These are phyloP conservation scores for Lycium ferocissimum DNA, from an alignment of 257 asterid species.

Conservation along the genomic window DNA sequence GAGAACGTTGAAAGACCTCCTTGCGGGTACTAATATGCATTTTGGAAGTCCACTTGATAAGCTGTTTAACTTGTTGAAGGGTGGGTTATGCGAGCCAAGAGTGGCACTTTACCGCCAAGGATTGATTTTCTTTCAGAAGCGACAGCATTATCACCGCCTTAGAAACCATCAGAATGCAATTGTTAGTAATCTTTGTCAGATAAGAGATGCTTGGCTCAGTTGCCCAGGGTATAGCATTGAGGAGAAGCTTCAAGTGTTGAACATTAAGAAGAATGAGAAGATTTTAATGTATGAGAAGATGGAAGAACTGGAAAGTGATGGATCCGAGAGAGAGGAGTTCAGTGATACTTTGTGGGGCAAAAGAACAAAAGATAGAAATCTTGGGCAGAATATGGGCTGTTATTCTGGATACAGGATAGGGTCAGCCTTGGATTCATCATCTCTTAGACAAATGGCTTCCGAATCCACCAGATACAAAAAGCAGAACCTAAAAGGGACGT, in stretches of 20 bases:
- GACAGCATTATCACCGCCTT: conserved; percentile 80
- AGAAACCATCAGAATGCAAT: conserved; percentile 77
- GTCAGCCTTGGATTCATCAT: conserved; percentile 52
- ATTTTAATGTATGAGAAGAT: conserved; percentile 93
- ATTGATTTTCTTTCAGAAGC: conserved; percentile 74
- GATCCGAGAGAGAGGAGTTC: conserved; percentile 84
- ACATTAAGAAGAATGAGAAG: conserved; percentile 87
- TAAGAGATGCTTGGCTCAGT: conserved; percentile 90
- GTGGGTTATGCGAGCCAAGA: conserved; percentile 95
- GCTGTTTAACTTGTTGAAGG: conserved; percentile 88
- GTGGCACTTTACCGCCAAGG: conserved; percentile 98
- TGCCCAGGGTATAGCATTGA: conserved; percentile 90
- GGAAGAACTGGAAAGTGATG: conserved; percentile 79
- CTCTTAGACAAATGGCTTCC: conserved; percentile 50
- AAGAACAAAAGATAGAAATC: conserved; percentile 67
- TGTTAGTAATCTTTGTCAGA: conserved; percentile 85
- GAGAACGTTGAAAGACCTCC: conserved; percentile 76
- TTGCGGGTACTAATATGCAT: conserved; percentile 77
- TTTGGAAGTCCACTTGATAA: conserved; percentile 80
- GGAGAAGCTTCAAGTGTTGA: conserved; percentile 93
- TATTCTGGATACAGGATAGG: conserved; percentile 54
- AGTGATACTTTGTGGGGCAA: conserved; percentile 76
- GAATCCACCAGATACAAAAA: conserved; percentile 63
- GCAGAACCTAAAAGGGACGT: conserved; percentile 67
- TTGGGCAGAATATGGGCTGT: conserved; percentile 56